phyloP scores from a whole-genome alignment of 2,329 filamentous ascomycete species.

The Teratosphaeria viscida region DNA sequence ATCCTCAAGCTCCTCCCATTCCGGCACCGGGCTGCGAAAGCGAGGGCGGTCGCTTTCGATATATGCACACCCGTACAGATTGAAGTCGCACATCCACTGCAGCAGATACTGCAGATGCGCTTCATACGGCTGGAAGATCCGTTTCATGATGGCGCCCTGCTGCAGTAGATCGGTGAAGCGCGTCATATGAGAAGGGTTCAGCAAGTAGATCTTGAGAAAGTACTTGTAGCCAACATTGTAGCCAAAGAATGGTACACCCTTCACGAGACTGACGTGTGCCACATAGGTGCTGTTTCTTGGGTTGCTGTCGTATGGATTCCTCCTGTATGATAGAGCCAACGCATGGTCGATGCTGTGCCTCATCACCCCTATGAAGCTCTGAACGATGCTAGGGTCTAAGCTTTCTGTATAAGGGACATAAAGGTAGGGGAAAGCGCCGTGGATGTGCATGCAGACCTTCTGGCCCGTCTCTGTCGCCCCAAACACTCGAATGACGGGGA shows the following conservation, averaged over 20 bases:
- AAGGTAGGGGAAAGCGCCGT: conserved; percentile 93
- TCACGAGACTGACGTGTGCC: conserved; percentile 81
- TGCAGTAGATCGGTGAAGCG: conserved; percentile 76
- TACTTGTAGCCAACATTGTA: conserved; percentile 86
- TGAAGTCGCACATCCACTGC: conserved; percentile 98
- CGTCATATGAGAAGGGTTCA: conserved; percentile 80
- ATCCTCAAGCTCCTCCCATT: conserved; percentile 51
- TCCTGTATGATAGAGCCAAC: conserved; percentile 72
- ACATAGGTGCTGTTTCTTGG: conserved; percentile 59
- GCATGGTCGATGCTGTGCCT: conserved; percentile 87
- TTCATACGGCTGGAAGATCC: conserved; percentile 81
- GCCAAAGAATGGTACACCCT: conserved; percentile 91
- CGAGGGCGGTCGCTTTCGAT: conserved; percentile 53
- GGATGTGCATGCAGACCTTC: conserved; percentile 90
- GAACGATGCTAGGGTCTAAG: conserved; percentile 42
- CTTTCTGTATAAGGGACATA: conserved; percentile 47
- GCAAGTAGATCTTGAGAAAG: conserved; percentile 89
- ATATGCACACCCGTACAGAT: conserved; percentile 86
- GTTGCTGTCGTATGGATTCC: conserved; percentile 54
- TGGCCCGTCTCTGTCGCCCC: conserved; percentile 89
- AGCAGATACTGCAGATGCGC: conserved; percentile 84
- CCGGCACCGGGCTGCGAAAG: conserved; percentile 69
- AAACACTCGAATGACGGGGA: conserved; percentile 84
- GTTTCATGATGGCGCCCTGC: conserved; percentile 78
- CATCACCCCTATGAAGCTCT: conserved; percentile 63